A percentile compares a stretch with the other conserved stretches of the same genome.
These are phyloP conservation scores for Blastobotrys malaysiensis DNA, from an alignment of 1,139 yeast genomes.

Conservation along the genomic window DNA sequence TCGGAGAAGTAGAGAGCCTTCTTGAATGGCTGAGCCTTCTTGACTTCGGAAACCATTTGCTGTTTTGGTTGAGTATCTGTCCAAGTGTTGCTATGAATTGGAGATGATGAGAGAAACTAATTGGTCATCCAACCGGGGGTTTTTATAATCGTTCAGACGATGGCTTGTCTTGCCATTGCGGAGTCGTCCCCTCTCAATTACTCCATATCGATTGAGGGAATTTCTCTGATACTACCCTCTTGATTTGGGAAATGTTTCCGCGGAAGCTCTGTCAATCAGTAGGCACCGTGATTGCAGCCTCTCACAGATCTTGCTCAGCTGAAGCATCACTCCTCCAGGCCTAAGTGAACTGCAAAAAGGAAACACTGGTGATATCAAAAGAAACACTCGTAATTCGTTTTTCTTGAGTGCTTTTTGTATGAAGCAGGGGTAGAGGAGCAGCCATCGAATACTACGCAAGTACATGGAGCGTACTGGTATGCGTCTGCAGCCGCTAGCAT, in stretches of 20 bases:
- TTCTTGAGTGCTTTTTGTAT: not conserved
- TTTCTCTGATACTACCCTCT: not conserved
- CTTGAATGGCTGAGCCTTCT: conserved; percentile 13
- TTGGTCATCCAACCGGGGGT: not conserved
- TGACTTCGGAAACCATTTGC: conserved; percentile 1
- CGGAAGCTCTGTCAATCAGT: not conserved
- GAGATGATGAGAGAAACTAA: not conserved
- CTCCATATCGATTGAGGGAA: not conserved
- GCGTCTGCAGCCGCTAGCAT: not conserved
- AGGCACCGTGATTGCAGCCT: too few species aligned
- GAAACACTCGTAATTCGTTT: not conserved
- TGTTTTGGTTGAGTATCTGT: not conserved
- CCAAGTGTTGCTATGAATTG: not conserved
- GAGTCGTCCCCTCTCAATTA: not conserved
- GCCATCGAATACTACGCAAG: too few species aligned
- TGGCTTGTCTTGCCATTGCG: not conserved
- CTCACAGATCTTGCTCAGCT: too few species aligned
- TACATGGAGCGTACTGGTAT: too few species aligned
- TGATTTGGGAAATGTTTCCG: not conserved
- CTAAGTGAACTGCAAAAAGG: not conserved
- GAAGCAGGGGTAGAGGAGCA: too few species aligned
- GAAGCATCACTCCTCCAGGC: not conserved
- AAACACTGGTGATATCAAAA: not conserved
- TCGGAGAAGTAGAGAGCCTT: conserved; percentile 12
- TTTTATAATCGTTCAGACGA: not conserved